Conservation (phyloP, 1,139 yeast species). For the Taphrina betulina region DNA sequence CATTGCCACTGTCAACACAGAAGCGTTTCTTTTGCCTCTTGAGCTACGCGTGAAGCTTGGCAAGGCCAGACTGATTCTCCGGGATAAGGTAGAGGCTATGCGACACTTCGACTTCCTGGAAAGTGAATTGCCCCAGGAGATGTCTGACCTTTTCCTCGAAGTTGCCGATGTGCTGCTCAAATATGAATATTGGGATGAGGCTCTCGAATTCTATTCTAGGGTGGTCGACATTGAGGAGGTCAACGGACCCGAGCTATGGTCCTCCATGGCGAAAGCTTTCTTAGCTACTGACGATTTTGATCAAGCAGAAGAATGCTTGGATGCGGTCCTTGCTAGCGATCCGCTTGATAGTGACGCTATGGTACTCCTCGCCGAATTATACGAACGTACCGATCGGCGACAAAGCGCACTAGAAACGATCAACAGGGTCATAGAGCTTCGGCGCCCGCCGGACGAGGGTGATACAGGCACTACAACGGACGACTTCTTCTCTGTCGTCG, state of each 20-base stretch:
- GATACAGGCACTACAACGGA: constrained; percentile 15
- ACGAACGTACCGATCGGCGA: constrained; percentile 63
- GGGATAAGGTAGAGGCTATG: constrained; percentile 67
- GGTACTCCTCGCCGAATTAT: constrained; percentile 77
- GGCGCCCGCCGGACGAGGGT: constrained; percentile 32
- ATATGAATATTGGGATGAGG: constrained; percentile 67
- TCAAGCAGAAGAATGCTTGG: constrained; percentile 67
- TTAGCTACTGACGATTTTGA: constrained; percentile 68
- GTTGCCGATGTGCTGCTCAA: constrained; percentile 74
- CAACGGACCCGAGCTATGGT: constrained; percentile 51
- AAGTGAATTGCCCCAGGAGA: constrained; percentile 51
- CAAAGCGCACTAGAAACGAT: constrained; percentile 61
- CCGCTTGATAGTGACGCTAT: constrained; percentile 70
- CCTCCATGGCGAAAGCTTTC: constrained; percentile 73
- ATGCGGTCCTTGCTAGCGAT: constrained; percentile 55
- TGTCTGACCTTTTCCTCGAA: constrained; percentile 70
- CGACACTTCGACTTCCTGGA: constrained; percentile 45
- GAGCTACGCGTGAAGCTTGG: constrained; percentile 85
- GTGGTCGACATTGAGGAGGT: constrained; percentile 52
- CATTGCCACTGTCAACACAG: constrained; percentile 6
- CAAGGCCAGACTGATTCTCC: constrained; percentile 63
- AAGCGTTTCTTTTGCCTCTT: constrained; percentile 58
- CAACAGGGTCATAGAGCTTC: constrained; percentile 48
- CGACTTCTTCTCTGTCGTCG: constrained; percentile 13
- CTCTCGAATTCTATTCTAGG: constrained; percentile 62